Evolutionary conservation across 768 basidiomycete genomes (phyloP).

Genomic region (Arthromyces matolae): DNA sequence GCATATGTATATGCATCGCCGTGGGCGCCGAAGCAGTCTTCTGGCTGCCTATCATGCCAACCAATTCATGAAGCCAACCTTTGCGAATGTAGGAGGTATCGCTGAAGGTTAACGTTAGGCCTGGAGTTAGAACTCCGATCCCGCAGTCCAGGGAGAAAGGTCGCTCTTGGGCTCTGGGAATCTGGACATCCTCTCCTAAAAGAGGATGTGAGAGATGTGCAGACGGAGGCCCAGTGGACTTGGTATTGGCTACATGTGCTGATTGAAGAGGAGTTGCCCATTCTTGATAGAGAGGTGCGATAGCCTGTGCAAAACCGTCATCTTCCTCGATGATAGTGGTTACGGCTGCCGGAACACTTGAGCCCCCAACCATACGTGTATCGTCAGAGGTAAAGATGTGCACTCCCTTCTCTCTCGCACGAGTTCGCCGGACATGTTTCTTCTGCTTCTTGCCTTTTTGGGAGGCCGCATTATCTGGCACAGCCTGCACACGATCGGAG

Average conservation of each 20-base stretch:
- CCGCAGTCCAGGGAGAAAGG: slow-evolving; percentile 46
- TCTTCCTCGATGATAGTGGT: slow-evolving; percentile 47
- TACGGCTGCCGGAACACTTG: slow-evolving; percentile 27
- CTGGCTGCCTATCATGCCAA: slow-evolving; percentile 29
- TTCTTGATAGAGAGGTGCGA: slow-evolving; percentile 30
- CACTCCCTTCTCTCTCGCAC: slow-evolving; percentile 25
- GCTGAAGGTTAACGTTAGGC: slow-evolving; percentile 50
- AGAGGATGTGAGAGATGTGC: too few species aligned
- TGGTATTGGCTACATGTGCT: slow-evolving; percentile 1
- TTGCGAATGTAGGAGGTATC: slow-evolving; percentile 52
- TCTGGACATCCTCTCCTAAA: background rate
- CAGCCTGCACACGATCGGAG: slow-evolving; percentile 8
- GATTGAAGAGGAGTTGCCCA: slow-evolving; percentile 17
- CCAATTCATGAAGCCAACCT: slow-evolving; percentile 57
- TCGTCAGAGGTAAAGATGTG: slow-evolving; percentile 38
- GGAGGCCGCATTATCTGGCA: slow-evolving; percentile 7
- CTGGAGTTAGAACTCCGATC: slow-evolving; percentile 46
- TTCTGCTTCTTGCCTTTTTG: slow-evolving; percentile 26
- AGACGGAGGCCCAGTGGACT: slow-evolving; percentile 1
- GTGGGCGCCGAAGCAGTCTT: slow-evolving; percentile 27
- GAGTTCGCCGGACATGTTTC: slow-evolving; percentile 25
- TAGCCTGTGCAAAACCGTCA: slow-evolving; percentile 36
- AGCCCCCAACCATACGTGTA: slow-evolving; percentile 36
- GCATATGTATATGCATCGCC: slow-evolving; percentile 27
- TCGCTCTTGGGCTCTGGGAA: background rate